phyloP scores from a whole-genome alignment of 2,329 filamentous ascomycete species.

The Sclerotinia subarctica region DNA sequence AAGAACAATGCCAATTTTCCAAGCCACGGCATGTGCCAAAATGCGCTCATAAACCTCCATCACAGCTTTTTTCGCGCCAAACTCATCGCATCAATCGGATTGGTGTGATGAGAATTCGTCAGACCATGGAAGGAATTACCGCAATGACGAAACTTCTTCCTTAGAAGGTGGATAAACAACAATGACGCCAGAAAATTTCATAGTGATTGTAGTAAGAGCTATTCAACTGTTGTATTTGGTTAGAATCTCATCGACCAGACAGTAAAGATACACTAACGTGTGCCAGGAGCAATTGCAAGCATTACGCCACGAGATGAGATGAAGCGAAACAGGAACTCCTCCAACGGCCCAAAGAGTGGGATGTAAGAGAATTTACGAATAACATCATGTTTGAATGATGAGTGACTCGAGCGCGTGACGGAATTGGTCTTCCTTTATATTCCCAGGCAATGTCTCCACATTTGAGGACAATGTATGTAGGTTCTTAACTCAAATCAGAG shows the following conservation, averaged over 20 bases:
- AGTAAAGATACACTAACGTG: not conserved
- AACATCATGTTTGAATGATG: not conserved
- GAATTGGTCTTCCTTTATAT: not conserved
- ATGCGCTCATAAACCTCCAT: constrained; percentile 58
- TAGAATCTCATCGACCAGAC: not conserved
- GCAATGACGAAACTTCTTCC: constrained; percentile 47
- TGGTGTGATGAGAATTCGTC: constrained; percentile 47
- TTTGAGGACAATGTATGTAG: not conserved
- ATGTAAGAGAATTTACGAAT: constrained; percentile 43
- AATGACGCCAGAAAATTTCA: constrained; percentile 62
- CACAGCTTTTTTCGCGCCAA: constrained; percentile 50
- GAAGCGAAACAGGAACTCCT: constrained; percentile 40
- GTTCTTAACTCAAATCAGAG: not conserved
- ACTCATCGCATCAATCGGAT: constrained; percentile 44
- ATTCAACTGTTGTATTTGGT: not conserved
- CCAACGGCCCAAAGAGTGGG: constrained; percentile 46
- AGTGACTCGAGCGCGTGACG: not conserved
- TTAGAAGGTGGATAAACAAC: constrained; percentile 53
- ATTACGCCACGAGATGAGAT: constrained; percentile 40
- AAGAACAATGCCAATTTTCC: constrained; percentile 73
- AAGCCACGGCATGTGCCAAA: constrained; percentile 49
- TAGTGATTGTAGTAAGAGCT: constrained; percentile 59
- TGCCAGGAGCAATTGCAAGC: no score
- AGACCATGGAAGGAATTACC: constrained; percentile 53
- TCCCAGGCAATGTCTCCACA: not conserved